phyloP scores from a whole-genome alignment of 192 early-diverging fungal genomes.

The Umbelopsis ramanniana region DNA sequence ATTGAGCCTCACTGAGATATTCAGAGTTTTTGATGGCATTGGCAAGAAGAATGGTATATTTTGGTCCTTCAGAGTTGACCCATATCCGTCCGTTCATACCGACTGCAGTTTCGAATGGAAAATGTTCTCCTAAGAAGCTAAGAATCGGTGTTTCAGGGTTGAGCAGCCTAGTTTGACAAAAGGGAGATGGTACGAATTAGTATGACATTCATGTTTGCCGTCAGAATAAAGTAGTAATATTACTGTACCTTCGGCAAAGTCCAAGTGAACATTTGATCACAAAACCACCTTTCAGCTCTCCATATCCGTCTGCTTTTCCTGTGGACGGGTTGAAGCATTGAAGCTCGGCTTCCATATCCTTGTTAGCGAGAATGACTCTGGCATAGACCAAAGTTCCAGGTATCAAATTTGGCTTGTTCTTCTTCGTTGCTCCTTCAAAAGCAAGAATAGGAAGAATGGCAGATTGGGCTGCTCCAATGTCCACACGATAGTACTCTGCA shows the following conservation, averaged over 20 bases:
- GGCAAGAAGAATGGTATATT: constrained; percentile 65
- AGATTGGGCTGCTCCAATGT: constrained; percentile 91
- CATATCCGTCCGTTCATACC: constrained; percentile 96
- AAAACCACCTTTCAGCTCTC: constrained; percentile 84
- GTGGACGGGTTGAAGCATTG: constrained; percentile 86
- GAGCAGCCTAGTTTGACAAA: constrained; percentile 58
- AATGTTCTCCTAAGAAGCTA: constrained; percentile 63
- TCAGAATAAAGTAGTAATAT: neutral
- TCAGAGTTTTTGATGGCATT: constrained; percentile 81
- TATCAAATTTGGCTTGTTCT: constrained; percentile 85
- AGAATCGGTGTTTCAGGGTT: constrained; percentile 75
- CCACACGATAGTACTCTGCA: constrained; percentile 84
- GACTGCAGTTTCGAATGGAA: constrained; percentile 88
- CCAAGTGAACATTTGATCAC: constrained; percentile 84
- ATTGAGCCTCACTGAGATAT: constrained; percentile 61
- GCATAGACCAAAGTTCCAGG: constrained; percentile 83
- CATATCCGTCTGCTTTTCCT: constrained; percentile 87
- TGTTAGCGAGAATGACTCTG: constrained; percentile 84
- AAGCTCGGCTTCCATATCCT: constrained; percentile 97
- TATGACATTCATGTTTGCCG: neutral
- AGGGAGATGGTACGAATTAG: neutral
- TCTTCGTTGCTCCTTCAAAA: constrained; percentile 93
- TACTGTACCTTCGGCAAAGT: constrained; percentile 65
- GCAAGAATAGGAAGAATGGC: constrained; percentile 80
- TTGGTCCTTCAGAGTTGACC: constrained; percentile 71